phyloP scores from a whole-genome alignment of 495 filamentous ascomycete species.

The Podospora appendiculata region DNA sequence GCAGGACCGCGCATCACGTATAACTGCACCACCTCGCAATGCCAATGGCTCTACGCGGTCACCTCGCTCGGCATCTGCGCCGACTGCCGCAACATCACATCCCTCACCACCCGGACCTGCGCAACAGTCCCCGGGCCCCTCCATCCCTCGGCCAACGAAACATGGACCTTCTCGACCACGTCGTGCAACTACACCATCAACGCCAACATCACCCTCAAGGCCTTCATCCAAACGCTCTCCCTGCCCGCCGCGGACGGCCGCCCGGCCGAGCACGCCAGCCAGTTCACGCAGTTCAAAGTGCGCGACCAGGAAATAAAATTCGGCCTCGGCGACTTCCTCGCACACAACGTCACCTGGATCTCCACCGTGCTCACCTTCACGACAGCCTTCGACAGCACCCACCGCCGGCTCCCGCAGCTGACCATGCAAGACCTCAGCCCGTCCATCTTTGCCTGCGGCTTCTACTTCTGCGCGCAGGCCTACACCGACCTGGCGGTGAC shows the following conservation, averaged over 20 bases:
- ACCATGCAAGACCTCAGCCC: neutral
- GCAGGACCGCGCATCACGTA: neutral
- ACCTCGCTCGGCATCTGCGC: conserved; percentile 2
- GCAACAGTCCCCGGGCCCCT: neutral
- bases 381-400: neutral
- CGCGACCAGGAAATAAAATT: neutral
- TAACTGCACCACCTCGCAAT: conserved; percentile 1
- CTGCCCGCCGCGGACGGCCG: conserved; percentile 4
- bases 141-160: neutral
- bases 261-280: conserved; percentile 1
- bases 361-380: neutral
- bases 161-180: conserved; percentile 1
- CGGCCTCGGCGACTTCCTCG: neutral
- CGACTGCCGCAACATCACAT: neutral
- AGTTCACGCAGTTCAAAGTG: conserved; percentile 1
- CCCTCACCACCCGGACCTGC: neutral
- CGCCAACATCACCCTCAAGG: neutral
- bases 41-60: neutral
- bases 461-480: conserved; percentile 2
- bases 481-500: neutral
- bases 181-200: conserved; percentile 4
- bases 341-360: neutral
- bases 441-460: neutral
- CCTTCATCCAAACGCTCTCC: neutral
- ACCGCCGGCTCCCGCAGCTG: neutral